Conservation (phyloP, 78 protist species). For the Neovahlkampfia damariscottae region DNA sequence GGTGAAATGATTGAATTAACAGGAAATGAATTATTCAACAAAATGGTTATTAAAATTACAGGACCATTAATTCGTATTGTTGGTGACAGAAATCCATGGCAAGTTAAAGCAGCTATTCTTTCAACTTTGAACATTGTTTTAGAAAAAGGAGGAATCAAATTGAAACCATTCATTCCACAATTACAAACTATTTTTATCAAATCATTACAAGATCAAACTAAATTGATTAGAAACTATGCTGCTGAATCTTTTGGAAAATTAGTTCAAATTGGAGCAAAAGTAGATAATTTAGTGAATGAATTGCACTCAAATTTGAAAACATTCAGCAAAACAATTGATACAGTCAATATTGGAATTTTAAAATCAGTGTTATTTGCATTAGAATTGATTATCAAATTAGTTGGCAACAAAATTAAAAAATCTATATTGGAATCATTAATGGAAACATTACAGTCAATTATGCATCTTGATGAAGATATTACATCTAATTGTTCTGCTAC, state of each 20-base stretch:
- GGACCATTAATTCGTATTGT: slow-evolving; percentile 83
- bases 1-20: slow-evolving; percentile 42
- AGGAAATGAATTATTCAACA: slow-evolving; percentile 37
- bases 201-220: slow-evolving; percentile 36
- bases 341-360: no score
- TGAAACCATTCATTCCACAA: slow-evolving; percentile 82
- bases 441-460: no score
- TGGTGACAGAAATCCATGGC: slow-evolving; percentile 64
- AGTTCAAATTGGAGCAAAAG: slow-evolving; percentile 34
- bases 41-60: slow-evolving; percentile 54
- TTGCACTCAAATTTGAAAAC: slow-evolving; percentile 26
- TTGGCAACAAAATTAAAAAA: no score
- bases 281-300: slow-evolving; percentile 55
- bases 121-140: slow-evolving; percentile 48
- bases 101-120: slow-evolving; percentile 48
- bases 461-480: no score
- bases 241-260: slow-evolving; percentile 46
- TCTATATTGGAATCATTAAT: no score
- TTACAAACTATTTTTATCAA: slow-evolving; percentile 75
- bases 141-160: slow-evolving; percentile 21
- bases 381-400: no score
- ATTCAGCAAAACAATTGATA: no score
- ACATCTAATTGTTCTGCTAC: no score
- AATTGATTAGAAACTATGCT: slow-evolving; percentile 40
- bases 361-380: no score